phyloP scores from a whole-genome alignment of 2,329 filamentous ascomycete genomes.

The Xylariaceae sp. region DNA sequence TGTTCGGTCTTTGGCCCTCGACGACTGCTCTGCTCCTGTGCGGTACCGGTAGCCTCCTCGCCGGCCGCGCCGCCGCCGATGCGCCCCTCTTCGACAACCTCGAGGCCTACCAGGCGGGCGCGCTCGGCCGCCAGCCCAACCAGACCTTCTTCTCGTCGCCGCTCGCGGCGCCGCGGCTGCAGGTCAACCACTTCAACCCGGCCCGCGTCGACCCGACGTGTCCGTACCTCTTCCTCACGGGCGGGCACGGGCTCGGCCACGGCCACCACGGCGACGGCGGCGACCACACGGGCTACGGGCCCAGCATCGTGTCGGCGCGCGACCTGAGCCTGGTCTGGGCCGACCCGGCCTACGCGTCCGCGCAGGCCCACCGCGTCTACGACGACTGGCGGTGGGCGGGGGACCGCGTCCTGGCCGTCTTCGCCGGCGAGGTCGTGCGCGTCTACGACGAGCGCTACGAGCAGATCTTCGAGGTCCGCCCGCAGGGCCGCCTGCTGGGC shows the following conservation, averaged over 20 bases:
- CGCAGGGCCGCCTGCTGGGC: slow-evolving; percentile 5
- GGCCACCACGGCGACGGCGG: no score
- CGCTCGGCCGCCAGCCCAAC: slow-evolving; percentile 3
- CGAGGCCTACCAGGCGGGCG: slow-evolving; percentile 5
- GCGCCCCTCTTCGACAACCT: slow-evolving; percentile 3
- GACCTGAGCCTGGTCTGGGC: slow-evolving; percentile 10
- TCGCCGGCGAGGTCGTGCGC: slow-evolving; percentile 4
- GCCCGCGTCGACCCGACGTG: slow-evolving; percentile 4
- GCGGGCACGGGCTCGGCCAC: slow-evolving; percentile 5
- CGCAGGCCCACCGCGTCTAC: slow-evolving; percentile 6
- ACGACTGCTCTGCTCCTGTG: neutral
- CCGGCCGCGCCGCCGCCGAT: slow-evolving; percentile 2
- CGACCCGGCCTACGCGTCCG: slow-evolving; percentile 3
- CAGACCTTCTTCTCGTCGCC: slow-evolving; percentile 9
- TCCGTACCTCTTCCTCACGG: slow-evolving; percentile 10
- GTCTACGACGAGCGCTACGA: slow-evolving; percentile 11
- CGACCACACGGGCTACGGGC: slow-evolving; percentile 4
- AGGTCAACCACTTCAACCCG: slow-evolving; percentile 6
- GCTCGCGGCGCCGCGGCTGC: slow-evolving; percentile 5
- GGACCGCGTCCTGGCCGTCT: slow-evolving; percentile 6
- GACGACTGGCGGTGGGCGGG: slow-evolving; percentile 4
- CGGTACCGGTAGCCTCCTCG: neutral
- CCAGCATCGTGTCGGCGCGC: slow-evolving; percentile 9
- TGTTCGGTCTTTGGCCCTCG: neutral
- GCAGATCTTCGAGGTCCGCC: slow-evolving; percentile 5